Base-by-base conservation (phyloP, 768 basidiomycete genomes). In the Asterophora parasitica region DNA sequence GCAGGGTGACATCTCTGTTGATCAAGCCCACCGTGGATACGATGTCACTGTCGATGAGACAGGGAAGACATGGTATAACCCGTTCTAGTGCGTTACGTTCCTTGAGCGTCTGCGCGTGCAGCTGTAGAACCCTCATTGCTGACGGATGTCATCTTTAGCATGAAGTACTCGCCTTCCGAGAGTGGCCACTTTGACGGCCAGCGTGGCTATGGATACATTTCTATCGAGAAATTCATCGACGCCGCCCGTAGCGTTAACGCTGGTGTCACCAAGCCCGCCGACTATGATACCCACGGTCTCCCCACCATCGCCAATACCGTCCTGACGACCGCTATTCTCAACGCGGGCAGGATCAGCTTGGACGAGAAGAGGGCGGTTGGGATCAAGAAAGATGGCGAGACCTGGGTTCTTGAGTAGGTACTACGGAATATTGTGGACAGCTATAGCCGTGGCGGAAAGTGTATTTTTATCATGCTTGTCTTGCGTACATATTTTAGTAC, bases 21-120 rank as follows among this genome's bases (percentile, higher is more conserved):
- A 95, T 72, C 93, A 95, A 66, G 92, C 92, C 34, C 90, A 92
- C 65, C 84, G 92, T 63, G 93, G 93, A 7, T 95, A 95, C 71
- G 88, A 91, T 62, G 78, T 91, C 57, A 91, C 89, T 19, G 74
- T 84, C 39, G 92, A 95, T 61, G 88, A 89, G 38, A 79, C 77
- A 11, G 92, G 92, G 39, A 91, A 91, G 69, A 68, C 79, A 19
- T 88, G 81, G 83, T 86, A 83, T 67, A 93, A 94, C 66, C 91
- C 92, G 16, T 91, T 91, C 78, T 92, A 91, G 88, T 89, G 66
- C 55, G 88, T 76, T 27, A 7, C 36, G 11, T 2, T 20, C 36
- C 34, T 28, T 51, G 42, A 35, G 23, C 27, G 23, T 32, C 49
- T 37, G 36, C 27, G 28, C 33, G 31, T 34, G 38, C 4, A 31